phyloP scores from a whole-genome alignment of 257 asterid genomes.

The Fraxinus americana region DNA sequence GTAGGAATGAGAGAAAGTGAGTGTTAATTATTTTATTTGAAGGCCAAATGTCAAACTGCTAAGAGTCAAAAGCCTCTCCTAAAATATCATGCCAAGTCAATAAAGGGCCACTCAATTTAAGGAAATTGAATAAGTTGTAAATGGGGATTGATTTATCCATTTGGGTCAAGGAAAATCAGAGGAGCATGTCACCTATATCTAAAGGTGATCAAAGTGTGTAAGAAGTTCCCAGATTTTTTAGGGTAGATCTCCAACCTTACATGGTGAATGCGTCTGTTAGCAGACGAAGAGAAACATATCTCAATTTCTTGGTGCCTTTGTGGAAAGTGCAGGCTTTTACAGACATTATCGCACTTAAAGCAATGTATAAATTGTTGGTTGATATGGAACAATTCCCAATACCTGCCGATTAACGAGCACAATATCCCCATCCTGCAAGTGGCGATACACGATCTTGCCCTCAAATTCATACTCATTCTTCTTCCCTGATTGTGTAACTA shows the following conservation, averaged over 20 bases:
- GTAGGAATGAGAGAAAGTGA: not conserved
- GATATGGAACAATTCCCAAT: slow-evolving; percentile 23
- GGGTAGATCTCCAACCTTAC: not conserved
- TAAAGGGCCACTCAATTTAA: not conserved
- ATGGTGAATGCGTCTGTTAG: not conserved
- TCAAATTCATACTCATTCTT: slow-evolving; percentile 67
- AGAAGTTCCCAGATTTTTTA: not conserved
- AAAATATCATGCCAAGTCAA: not conserved
- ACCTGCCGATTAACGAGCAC: slow-evolving; percentile 99
- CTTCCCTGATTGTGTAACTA: slow-evolving; percentile 59
- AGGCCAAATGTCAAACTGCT: not conserved
- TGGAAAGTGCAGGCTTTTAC: not conserved
- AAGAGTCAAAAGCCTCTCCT: not conserved
- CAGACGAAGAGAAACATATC: not conserved
- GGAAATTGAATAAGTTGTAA: not conserved
- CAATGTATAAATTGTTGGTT: slow-evolving; percentile 7
- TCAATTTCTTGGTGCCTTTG: not conserved
- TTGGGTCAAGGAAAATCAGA: not conserved
- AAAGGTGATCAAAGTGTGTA: slow-evolving; percentile 6
- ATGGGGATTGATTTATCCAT: not conserved
- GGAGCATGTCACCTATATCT: not conserved
- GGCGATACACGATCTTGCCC: slow-evolving; percentile 82
- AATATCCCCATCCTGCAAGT: slow-evolving; percentile 95
- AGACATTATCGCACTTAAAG: slow-evolving; percentile 10
- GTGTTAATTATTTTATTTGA: not conserved